A percentile compares a stretch with the other conserved stretches of the same genome.
These are phyloP conservation scores for Aspergillus novofumigatus DNA, from an alignment of 2,329 filamentous ascomycete species.

Conservation along the genomic window DNA sequence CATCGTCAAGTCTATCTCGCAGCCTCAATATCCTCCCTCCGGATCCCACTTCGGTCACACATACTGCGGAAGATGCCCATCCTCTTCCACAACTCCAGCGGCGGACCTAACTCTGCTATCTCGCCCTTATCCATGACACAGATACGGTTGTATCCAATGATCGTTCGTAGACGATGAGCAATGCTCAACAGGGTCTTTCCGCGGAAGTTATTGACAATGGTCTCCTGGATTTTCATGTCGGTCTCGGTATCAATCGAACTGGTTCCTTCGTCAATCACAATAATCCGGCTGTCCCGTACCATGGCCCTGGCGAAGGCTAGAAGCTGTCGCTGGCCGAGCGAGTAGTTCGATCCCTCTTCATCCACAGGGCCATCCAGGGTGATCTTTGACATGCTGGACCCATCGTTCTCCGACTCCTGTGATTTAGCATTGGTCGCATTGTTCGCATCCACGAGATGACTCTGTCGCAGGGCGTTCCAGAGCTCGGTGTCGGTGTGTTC, in stretches of 20 bases:
- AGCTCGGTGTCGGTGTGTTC: conserved; percentile 65
- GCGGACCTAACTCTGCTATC: conserved; percentile 83
- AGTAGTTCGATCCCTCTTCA: background rate
- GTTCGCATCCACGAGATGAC: conserved; percentile 54
- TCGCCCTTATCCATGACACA: conserved; percentile 89
- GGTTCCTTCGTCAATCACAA: background rate
- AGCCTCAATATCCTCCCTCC: conserved; percentile 36
- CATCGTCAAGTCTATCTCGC: background rate
- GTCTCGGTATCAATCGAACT: background rate
- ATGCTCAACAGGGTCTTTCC: conserved; percentile 90
- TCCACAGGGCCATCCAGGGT: conserved; percentile 1
- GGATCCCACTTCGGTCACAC: conserved; percentile 83
- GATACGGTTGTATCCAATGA: conserved; percentile 90
- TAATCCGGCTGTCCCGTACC: background rate
- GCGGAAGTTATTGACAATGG: conserved; percentile 78
- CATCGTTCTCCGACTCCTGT: background rate
- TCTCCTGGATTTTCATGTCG: conserved; percentile 75
- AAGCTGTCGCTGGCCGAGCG: background rate
- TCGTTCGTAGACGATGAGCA: conserved; percentile 85
- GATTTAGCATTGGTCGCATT: background rate
- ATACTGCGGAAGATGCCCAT: conserved; percentile 79
- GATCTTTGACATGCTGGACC: background rate
- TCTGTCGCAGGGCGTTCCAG: conserved; percentile 63
- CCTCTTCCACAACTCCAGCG: conserved; percentile 65
- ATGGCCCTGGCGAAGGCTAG: background rate